A percentile compares a stretch with the other conserved stretches of the same genome.
These are phyloP conservation scores for Russula dissimulans DNA, from an alignment of 768 basidiomycete genomes.

Conservation along the genomic window DNA sequence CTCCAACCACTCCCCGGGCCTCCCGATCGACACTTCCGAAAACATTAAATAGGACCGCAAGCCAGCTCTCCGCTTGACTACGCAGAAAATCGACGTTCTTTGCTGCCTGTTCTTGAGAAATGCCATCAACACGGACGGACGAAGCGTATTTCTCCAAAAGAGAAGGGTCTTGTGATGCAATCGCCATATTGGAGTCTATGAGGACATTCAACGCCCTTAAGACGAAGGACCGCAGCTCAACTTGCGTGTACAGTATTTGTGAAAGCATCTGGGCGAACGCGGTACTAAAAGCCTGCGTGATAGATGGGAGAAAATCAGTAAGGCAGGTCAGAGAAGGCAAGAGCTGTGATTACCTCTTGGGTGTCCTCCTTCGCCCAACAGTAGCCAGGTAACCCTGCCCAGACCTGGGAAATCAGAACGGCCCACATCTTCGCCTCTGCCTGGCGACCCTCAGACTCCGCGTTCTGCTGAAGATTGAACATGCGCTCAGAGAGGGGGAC, in stretches of 20 bases:
- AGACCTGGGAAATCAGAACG: slow-evolving; percentile 87
- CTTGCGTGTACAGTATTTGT: slow-evolving; percentile 85
- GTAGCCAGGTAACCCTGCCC: slow-evolving; percentile 88
- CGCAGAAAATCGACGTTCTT: slow-evolving; percentile 65
- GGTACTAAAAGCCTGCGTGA: slow-evolving; percentile 57
- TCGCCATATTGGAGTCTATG: slow-evolving; percentile 66
- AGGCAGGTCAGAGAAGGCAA: background rate
- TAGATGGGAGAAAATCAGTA: background rate
- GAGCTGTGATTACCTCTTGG: slow-evolving; percentile 39
- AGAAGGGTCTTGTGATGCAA: slow-evolving; percentile 34
- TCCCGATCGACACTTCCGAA: slow-evolving; percentile 80
- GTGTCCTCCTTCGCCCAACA: slow-evolving; percentile 76
- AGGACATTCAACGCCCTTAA: slow-evolving; percentile 73
- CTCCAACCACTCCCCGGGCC: slow-evolving; percentile 65
- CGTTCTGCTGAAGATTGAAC: slow-evolving; percentile 79
- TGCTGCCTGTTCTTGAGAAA: slow-evolving; percentile 51
- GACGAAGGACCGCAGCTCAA: slow-evolving; percentile 71
- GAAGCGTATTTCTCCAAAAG: slow-evolving; percentile 24
- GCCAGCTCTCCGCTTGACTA: slow-evolving; percentile 82
- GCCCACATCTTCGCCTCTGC: slow-evolving; percentile 95
- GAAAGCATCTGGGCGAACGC: slow-evolving; percentile 85
- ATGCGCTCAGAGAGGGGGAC: slow-evolving; percentile 90
- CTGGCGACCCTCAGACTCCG: slow-evolving; percentile 59
- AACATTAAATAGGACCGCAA: slow-evolving; percentile 95
- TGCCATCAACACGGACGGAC: slow-evolving; percentile 24